Base-by-base conservation (phyloP, 2,329 filamentous ascomycete species). In the Didymella exigua region DNA sequence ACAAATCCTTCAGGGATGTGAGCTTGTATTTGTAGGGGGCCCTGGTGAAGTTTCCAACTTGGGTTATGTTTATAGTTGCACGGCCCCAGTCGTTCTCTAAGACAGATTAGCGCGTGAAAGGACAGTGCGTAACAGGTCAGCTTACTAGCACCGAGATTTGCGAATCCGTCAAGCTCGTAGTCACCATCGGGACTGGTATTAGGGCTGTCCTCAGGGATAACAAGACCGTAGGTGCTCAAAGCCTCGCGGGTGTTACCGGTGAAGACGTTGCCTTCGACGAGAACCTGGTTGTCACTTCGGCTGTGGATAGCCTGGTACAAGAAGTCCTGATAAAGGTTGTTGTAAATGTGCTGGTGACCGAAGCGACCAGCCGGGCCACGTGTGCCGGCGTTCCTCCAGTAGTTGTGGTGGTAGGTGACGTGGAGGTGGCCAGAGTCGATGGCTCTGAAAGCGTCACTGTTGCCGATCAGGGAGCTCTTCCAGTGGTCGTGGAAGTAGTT, bases 331-430 rank as follows among this genome's bases (percentile, higher is more conserved):
- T 73, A 76, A 49, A 75, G 74, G 65, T 74, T 80, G 79, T 84
- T 86, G 78, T 81, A 85, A 63, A 84, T 69, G 76, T 89, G 87
- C 13, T 78, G 85, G 48, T 84, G 87, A 23, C 86, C 87, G 75
- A 89, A 89, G 58, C 86, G 85, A 62, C 88, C 73, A 8, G 82
- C 84, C 5, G 87, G 87, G 1, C 77, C 78, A 47, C 87, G 85
- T 4, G 84, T 86, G 76, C 86, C 85, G 66, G 86, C 74, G 76
- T 88, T 86, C 58, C 70, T 70, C 82, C 81, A 89, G 78, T 84
- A 79, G 81, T 89, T 89, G 79, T 89, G 85, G 75, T 83, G 82
- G 68, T 86, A 87, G 45, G 87, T 89, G 46, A 89, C 75, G 69
- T 80, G 83, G 30, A 89, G 78, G 68, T 86, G 79, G 54, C 86